Base-by-base conservation (phyloP, 495 filamentous ascomycete genomes). In the Pyronema domesticum region DNA sequence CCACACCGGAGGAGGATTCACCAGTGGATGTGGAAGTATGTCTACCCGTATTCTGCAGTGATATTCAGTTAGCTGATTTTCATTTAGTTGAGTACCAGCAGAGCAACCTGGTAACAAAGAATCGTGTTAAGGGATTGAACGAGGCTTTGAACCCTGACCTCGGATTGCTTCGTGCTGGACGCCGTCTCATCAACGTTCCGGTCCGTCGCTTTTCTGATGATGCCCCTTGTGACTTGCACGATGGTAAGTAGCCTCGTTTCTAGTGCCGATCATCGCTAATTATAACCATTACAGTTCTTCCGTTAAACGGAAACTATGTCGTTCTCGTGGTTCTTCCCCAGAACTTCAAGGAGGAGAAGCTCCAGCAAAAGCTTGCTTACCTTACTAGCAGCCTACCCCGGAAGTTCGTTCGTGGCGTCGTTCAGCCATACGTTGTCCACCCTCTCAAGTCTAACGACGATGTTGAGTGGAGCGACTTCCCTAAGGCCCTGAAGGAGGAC, bases 131-230 rank as follows among this genome's bases (percentile, higher is more conserved):
- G 47, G 30, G 18, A 0, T 23, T 10, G 33, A 43, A n/a, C 2
- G 44, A 36, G 10, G 55, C 34, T 0, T 18, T 52, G 14, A 46
- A 47, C 43, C 15, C 51, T 1, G 56, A 55, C 19, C 37, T 19
- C 8, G 59, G 58, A 37, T 47, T 50, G 19, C 49, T 64, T 10
- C 39, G 42, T 2, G 55, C 58, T 7, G 39, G 49, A 36, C 42
- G 59, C 10, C 15, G 61, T 44, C 37, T 64, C 5, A 13, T 57
- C 6, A 44, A 57, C 53, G 44, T 72, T 14, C 62, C 56, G 8
- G 47, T 68, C 7, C 63, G 68, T 39, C 63, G 71, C 42, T 66
- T 72, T 54, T 70, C 71, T 3, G 72, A 73, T 65, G 70, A 65
- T 1, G 67, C 67, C 39, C 57, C 51, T 4, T 66, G 69, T 0